Evolutionary conservation across 768 basidiomycete species (phyloP).

Genomic region (Dictyophora rubrovolvata): DNA sequence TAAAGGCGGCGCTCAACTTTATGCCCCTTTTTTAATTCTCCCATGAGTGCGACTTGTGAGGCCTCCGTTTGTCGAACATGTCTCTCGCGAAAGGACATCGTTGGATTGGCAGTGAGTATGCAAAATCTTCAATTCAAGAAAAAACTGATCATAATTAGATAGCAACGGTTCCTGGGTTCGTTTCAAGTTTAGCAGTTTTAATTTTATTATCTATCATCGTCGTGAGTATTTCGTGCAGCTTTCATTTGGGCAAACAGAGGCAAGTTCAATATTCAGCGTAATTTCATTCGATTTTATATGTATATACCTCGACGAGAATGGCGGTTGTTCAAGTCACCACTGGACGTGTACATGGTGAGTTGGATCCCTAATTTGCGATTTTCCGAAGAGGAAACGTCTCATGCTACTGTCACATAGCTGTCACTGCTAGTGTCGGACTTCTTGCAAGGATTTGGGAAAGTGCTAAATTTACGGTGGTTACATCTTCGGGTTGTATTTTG

Average conservation of each 20-base stretch:
- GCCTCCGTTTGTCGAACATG: not conserved
- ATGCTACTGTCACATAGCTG: not conserved
- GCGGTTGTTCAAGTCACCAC: constrained; percentile 25
- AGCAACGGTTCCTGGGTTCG: constrained; percentile 24
- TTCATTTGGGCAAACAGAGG: not conserved
- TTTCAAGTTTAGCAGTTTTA: constrained; percentile 26
- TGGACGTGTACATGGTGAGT: constrained; percentile 33
- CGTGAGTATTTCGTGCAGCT: constrained; percentile 14
- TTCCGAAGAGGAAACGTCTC: not conserved
- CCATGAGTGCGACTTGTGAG: not conserved
- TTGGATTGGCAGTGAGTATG: not conserved
- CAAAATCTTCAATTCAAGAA: not conserved
- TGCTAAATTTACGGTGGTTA: constrained; percentile 30
- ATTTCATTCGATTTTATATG: constrained; percentile 20
- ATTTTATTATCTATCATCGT: constrained; percentile 24
- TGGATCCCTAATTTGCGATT: not conserved
- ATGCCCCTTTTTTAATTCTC: not conserved
- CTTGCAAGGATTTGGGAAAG: constrained; percentile 29
- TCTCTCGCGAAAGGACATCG: not conserved
- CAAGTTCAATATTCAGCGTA: constrained; percentile 14
- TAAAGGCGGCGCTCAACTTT: not conserved
- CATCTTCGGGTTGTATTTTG: constrained; percentile 23
- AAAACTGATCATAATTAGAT: constrained; percentile 17
- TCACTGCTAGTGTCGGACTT: constrained; percentile 23
- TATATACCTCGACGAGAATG: constrained; percentile 11